Percentiles rank a stretch among this genome's conserved stretches.
Conservation (phyloP, 2,329 filamentous ascomycete species). For the Fusarium caatingaense region DNA sequence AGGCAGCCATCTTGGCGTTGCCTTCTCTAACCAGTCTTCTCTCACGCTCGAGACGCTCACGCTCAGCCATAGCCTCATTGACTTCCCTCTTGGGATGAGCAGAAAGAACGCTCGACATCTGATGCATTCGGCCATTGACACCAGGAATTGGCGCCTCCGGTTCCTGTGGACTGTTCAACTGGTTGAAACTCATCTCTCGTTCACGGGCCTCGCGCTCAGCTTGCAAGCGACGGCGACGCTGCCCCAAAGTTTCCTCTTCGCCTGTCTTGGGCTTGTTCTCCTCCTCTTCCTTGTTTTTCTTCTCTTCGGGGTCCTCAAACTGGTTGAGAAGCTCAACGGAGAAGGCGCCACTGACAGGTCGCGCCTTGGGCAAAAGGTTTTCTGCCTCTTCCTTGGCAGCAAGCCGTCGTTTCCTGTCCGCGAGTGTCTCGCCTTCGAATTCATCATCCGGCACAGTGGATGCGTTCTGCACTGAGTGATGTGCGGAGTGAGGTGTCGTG, state of each 20-base stretch:
- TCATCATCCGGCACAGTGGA: conserved; percentile 64
- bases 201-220: conserved; percentile 74
- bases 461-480: conserved; percentile 35
- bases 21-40: conserved; percentile 55
- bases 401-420: conserved; percentile 72
- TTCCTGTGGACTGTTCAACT: conserved; percentile 31
- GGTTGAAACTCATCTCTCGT: conserved; percentile 60
- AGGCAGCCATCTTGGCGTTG: conserved; percentile 61
- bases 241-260: conserved; percentile 82
- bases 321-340: conserved; percentile 75
- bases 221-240: conserved; percentile 79
- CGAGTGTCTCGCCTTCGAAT: conserved; percentile 73
- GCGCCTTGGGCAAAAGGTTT: conserved; percentile 61
- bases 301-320: conserved; percentile 64
- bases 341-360: conserved; percentile 74
- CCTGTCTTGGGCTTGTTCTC: conserved; percentile 49
- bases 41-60: conserved; percentile 56
- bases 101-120: conserved; percentile 68
- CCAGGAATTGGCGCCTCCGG: conserved; percentile 19
- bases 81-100: conserved; percentile 56
- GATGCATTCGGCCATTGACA: conserved; percentile 56
- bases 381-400: conserved; percentile 64
- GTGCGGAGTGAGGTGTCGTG: conserved; percentile 39
- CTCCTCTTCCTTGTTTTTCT: conserved; percentile 52
- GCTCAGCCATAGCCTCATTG: conserved; percentile 57